Evolutionary conservation across 1,284 basidiomycete species (phyloP), one percentile per base, ranked within the genome.

Genomic region (Inonotus obliquus): DNA sequence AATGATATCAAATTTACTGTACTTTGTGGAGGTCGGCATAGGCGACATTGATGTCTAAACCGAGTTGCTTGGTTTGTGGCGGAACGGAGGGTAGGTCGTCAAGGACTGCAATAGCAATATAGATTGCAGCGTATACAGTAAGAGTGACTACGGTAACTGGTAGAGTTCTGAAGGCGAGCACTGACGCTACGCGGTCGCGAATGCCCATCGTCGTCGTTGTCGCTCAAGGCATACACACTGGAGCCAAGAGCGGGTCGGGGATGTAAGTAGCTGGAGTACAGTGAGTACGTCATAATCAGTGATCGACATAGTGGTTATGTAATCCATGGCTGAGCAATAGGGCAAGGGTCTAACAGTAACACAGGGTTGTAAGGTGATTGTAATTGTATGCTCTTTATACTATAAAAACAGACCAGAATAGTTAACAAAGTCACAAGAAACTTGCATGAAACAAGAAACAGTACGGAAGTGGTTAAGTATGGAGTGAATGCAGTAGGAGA

Each of bases 21-120:
- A 85, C 86, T 65, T 73, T 67, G 65, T 86, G 82, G 41, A 91
- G 73, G 65, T 91, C 86, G 41, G 73, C 72, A 69, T 82, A 86
- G 5, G 88, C 87, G 53, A 78, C 72, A 44, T 80, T 74, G 49
- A 90, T 64, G 68, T 85, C 73, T 56, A 91, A 71, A 1, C 82
- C 85, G 21, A 73, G 69, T 48, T 79, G 77, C 58, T 80, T 66
- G 47, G 73, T 72, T 0, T 83, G 81, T 14, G 59, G 45, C 4
- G 69, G 69, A 9, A 84, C 73, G 17, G 68, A 61, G 0, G 82
- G 78, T 5, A 86, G 76, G 38, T 79, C 71, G 69, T 90, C 84
- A 5, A 82, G 81, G 23, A 80, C 66, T 10, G 82, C 70, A 1
- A 89, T 78, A n/a, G 79, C 73, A 13, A 71, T 70, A 63, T 86